Conservation (phyloP, 2,329 filamentous ascomycete species). For the Thielaviopsis populi region DNA sequence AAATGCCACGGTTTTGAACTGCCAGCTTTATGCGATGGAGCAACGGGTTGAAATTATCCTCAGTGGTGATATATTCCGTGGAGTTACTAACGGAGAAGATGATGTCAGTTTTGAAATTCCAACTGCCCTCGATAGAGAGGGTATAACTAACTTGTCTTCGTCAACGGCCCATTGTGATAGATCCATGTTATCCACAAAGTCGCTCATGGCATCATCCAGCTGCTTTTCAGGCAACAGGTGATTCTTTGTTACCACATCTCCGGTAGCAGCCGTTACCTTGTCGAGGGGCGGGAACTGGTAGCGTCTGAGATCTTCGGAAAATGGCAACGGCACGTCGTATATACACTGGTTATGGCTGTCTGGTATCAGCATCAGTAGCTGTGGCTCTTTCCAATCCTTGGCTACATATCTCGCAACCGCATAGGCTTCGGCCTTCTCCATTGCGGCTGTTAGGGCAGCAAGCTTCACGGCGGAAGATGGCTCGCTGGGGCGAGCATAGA, state of each 20-base stretch:
- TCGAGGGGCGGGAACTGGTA: constrained; percentile 88
- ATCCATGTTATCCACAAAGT: constrained; percentile 90
- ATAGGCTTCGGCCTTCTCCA: constrained; percentile 72
- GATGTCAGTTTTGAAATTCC: background rate
- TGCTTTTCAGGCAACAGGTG: constrained; percentile 65
- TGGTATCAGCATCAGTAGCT: constrained; percentile 65
- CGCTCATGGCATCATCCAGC: constrained; percentile 67
- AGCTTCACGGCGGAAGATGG: constrained; percentile 71
- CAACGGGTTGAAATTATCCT: constrained; percentile 69
- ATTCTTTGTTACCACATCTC: constrained; percentile 65
- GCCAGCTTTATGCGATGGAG: constrained; percentile 84
- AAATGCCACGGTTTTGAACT: constrained; percentile 65
- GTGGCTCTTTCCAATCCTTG: constrained; percentile 68
- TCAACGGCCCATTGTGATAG: constrained; percentile 55
- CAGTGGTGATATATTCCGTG: constrained; percentile 57
- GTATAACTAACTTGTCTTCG: constrained; percentile 51
- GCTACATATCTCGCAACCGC: constrained; percentile 72
- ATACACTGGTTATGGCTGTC: constrained; percentile 70
- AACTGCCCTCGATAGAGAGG: no score
- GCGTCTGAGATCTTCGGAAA: constrained; percentile 78
- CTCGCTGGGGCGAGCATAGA: constrained; percentile 62
- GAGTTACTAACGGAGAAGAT: constrained; percentile 24
- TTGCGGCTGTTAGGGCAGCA: constrained; percentile 76
- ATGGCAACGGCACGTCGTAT: constrained; percentile 79
- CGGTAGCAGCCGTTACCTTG: constrained; percentile 72